Evolutionary conservation across 345 rosid species (phyloP).

Genomic region (Brassica rapa): DNA sequence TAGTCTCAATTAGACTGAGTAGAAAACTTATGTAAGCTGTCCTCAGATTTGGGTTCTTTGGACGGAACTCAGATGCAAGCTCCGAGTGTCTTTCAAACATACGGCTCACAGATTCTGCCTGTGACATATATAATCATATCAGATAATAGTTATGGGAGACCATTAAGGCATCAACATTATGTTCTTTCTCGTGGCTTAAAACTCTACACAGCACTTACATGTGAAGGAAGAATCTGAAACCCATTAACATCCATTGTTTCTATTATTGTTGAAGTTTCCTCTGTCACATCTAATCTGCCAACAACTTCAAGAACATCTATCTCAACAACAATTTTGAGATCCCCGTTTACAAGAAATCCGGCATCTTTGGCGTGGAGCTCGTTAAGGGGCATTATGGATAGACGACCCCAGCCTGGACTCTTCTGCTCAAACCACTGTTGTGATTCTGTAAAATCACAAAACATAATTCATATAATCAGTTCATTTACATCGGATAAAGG

Average conservation of each 20-base stretch:
- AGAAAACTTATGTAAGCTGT: slow-evolving; percentile 27
- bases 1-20: slow-evolving; percentile 25
- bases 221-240: slow-evolving; percentile 2
- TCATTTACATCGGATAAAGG: not conserved
- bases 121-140: not conserved
- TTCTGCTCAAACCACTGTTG: not conserved
- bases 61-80: slow-evolving; percentile 21
- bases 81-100: slow-evolving; percentile 34
- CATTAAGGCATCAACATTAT: not conserved
- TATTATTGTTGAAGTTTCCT: slow-evolving; percentile 8
- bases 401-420: not conserved
- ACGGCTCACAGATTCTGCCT: slow-evolving; percentile 18
- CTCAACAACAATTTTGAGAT: slow-evolving; percentile 17
- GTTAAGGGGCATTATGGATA: not conserved
- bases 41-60: slow-evolving; percentile 6
- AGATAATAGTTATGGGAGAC: not conserved
- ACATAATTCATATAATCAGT: not conserved
- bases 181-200: not conserved
- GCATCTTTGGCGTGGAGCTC: not conserved
- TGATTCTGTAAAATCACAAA: not conserved
- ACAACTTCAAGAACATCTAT: not conserved
- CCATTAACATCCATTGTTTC: not conserved
- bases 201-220: not conserved
- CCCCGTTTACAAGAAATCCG: slow-evolving; percentile 51
- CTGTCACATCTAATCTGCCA: slow-evolving; percentile 25